Base-by-base conservation (phyloP, 768 basidiomycete species). In the Nidularia pulvinata region DNA sequence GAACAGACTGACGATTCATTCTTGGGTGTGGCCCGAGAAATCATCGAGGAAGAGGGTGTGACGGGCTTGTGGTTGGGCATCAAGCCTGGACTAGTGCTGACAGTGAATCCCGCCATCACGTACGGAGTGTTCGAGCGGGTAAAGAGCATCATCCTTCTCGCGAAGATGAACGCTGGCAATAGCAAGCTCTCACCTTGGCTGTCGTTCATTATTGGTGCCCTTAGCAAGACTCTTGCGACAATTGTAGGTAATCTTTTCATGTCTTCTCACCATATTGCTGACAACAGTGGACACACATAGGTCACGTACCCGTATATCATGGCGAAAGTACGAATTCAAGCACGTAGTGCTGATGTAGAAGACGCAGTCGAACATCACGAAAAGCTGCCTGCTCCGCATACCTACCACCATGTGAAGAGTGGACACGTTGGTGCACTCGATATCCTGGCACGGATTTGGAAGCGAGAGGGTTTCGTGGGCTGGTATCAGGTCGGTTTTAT, bases 91-190 rank as follows among this genome's bases (percentile, higher is more conserved):
- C 72, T 99, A 59, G 93, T 98, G n/a, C 80, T 99, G 34, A 98
- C 96, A 34, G 86, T 95, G 50, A 98, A 98, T 69, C 96, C 97
- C 4, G 94, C 96, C 22, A 98, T 99, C 68, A 99, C 96, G 1
- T 98, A 96, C 64, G 97, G 97, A 48, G 78, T 88, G 39, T 98
- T 92, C 65, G 96, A 98, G 73, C 83, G 97, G 43, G 77, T 98
- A 52, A 98, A 98, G 75, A 81, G 77, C 44, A 57, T 91, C 2
- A 67, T 93, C 34, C 69, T 93, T 19, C 70, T 85, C 35, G 84
- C 85, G 5, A 73, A 77, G 63, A 69, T 74, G 7, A 72, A 69
- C 33, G 73, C 76, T 7, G 76, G 73, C 3, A 61, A 72, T 0
- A 67, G 64, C 6, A 95, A 91, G 64, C 74, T 98, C 66, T 80